Percentiles rank a stretch among this genome's conserved stretches.
Evolutionary conservation across 176 grass and related monocot species (phyloP).

Genomic region (Miscanthus lutarioriparius): DNA sequence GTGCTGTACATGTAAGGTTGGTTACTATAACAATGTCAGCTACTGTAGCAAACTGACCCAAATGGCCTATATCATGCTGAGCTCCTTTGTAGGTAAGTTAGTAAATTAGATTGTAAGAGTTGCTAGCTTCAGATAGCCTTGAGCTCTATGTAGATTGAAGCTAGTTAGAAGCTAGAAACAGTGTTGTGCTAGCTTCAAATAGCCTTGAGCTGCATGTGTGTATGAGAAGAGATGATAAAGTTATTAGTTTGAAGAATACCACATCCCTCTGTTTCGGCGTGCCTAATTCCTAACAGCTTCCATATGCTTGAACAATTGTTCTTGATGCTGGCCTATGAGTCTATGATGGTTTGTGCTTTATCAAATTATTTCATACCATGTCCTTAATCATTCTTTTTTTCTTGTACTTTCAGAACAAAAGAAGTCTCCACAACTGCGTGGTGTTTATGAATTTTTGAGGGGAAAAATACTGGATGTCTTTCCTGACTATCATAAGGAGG

Average conservation of each 20-base stretch:
- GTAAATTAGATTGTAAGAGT: neutral
- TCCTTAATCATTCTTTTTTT: conserved; percentile 14
- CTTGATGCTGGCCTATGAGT: neutral
- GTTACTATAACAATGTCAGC: neutral
- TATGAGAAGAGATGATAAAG: neutral
- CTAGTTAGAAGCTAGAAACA: neutral
- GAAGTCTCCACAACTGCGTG: conserved; percentile 73
- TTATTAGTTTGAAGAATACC: neutral
- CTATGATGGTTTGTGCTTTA: conserved; percentile 11
- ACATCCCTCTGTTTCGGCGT: neutral
- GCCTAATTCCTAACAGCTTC: neutral
- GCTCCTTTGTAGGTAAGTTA: neutral
- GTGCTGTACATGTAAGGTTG: neutral
- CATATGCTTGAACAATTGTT: neutral
- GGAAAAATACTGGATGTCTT: conserved; percentile 89
- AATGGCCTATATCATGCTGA: neutral
- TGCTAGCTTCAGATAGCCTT: neutral
- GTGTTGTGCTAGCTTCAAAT: neutral
- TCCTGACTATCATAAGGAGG: conserved; percentile 89
- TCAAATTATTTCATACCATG: neutral
- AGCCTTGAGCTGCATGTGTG: neutral
- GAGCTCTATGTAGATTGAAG: neutral
- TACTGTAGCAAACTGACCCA: neutral
- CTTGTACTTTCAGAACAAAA: conserved; percentile 59
- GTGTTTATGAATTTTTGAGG: conserved; percentile 83